These are phyloP conservation scores for Botrytis squamosa DNA, from an alignment of 2,329 filamentous ascomycete species.

Conservation along the genomic window DNA sequence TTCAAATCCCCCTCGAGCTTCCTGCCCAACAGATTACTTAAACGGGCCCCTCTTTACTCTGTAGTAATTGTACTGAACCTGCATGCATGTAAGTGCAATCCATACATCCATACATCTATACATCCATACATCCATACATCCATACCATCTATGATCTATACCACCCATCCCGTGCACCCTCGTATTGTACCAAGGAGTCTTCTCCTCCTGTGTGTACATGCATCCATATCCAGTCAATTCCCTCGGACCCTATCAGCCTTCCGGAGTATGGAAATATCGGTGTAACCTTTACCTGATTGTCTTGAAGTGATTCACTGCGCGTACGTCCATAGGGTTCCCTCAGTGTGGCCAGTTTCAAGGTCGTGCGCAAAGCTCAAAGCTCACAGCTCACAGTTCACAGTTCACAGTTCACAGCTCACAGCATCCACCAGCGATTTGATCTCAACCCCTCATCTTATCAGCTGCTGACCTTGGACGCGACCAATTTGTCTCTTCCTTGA, in stretches of 20 bases:
- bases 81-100: conserved; percentile 17
- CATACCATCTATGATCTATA: neutral
- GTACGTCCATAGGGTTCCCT: conserved; percentile 2
- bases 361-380: neutral
- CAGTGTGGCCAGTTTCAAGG: conserved; percentile 7
- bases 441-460: conserved; percentile 19
- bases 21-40: conserved; percentile 12
- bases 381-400: no score
- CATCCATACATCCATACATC: neutral
- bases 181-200: conserved; percentile 2
- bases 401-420: neutral
- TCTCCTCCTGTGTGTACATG: neutral
- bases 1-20: neutral
- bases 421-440: neutral
- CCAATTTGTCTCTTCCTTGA: neutral
- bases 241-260: conserved; percentile 16
- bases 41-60: conserved; percentile 14
- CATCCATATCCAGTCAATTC: neutral
- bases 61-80: conserved; percentile 1
- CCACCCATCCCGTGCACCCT: neutral
- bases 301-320: neutral
- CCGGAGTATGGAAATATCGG: conserved; percentile 14
- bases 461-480: neutral
- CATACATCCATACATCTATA: neutral
- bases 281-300: conserved; percentile 15